These are phyloP conservation scores for Candida multigemmis DNA, from an alignment of 805 yeast genomes.

Conservation along the genomic window DNA sequence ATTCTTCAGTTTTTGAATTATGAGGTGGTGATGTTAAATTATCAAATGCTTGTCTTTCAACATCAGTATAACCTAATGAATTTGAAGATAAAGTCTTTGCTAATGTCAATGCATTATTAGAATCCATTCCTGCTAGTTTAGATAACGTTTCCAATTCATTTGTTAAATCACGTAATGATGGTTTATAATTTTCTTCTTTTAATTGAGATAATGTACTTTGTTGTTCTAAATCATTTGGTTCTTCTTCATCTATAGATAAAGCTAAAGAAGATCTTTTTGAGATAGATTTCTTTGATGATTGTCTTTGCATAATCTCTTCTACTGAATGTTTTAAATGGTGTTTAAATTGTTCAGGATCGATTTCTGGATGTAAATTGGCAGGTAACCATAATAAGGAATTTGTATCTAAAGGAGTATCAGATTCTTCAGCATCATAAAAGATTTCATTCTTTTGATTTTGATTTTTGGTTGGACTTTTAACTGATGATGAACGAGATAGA, in stretches of 20 bases:
- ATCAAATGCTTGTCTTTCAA: constrained; percentile 35
- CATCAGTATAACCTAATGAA: constrained; percentile 49
- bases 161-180: constrained; percentile 65
- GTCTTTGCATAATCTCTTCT: constrained; percentile 38
- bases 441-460: constrained; percentile 6
- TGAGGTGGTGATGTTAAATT: constrained; percentile 16
- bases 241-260: too few species aligned
- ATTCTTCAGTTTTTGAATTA: constrained; percentile 12
- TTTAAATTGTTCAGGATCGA: constrained; percentile 84
- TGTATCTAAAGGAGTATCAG: constrained; percentile 9
- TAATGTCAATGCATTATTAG: constrained; percentile 73
- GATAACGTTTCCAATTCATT: constrained; percentile 68
- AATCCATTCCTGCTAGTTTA: constrained; percentile 67
- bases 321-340: constrained; percentile 56
- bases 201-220: too few species aligned
- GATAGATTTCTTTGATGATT: constrained; percentile 14
- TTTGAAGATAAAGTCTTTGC: constrained; percentile 74
- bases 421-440: constrained; percentile 12
- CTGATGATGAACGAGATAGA: constrained; percentile 3
- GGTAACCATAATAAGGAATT: constrained; percentile 83
- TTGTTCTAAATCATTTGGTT: too few species aligned
- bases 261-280: constrained; percentile 16
- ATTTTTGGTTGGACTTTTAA: constrained; percentile 1
- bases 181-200: constrained; percentile 27
- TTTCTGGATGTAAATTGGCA: constrained; percentile 85